phyloP scores from a whole-genome alignment of 306 rosid species.

The Notholithocarpus densiflorus region DNA sequence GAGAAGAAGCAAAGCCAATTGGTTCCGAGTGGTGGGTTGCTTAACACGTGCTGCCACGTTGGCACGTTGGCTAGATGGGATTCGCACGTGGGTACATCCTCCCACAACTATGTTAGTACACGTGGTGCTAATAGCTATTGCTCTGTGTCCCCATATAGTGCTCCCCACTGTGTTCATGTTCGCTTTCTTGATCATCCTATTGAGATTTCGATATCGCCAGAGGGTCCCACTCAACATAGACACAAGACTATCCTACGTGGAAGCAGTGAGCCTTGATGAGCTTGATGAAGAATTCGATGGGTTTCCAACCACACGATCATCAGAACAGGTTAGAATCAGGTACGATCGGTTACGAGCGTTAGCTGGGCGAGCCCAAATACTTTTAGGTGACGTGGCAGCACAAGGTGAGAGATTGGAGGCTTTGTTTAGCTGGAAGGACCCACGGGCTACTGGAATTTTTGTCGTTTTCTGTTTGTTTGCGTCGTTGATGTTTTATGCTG shows the following conservation, averaged over 20 bases:
- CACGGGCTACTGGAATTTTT: slow-evolving; percentile 81
- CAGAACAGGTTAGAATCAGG: slow-evolving; percentile 48
- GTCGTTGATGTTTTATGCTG: slow-evolving; percentile 60
- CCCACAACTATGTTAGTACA: slow-evolving; percentile 66
- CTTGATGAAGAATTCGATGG: slow-evolving; percentile 88
- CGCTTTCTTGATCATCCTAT: slow-evolving; percentile 48
- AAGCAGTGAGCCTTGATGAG: slow-evolving; percentile 62
- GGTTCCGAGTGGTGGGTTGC: slow-evolving; percentile 62
- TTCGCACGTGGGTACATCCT: slow-evolving; percentile 74
- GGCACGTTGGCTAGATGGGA: slow-evolving; percentile 57
- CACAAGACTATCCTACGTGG: slow-evolving; percentile 64
- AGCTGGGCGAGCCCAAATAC: slow-evolving; percentile 73
- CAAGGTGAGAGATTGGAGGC: slow-evolving; percentile 92
- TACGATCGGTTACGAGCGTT: slow-evolving; percentile 72
- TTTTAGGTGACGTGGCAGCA: slow-evolving; percentile 83
- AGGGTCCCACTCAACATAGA: slow-evolving; percentile 53
- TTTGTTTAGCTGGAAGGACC: slow-evolving; percentile 71
- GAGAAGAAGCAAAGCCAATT: slow-evolving; percentile 82
- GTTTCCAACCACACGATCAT: slow-evolving; percentile 51
- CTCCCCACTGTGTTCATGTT: slow-evolving; percentile 78
- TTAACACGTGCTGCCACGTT: slow-evolving; percentile 52
- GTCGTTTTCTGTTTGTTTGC: slow-evolving; percentile 60
- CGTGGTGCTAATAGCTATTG: slow-evolving; percentile 47
- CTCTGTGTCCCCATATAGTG: slow-evolving; percentile 50
- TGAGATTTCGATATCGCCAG: slow-evolving; percentile 46